Conservation (phyloP, 108 stramenopile species). For the Skeletonema potamos region DNA sequence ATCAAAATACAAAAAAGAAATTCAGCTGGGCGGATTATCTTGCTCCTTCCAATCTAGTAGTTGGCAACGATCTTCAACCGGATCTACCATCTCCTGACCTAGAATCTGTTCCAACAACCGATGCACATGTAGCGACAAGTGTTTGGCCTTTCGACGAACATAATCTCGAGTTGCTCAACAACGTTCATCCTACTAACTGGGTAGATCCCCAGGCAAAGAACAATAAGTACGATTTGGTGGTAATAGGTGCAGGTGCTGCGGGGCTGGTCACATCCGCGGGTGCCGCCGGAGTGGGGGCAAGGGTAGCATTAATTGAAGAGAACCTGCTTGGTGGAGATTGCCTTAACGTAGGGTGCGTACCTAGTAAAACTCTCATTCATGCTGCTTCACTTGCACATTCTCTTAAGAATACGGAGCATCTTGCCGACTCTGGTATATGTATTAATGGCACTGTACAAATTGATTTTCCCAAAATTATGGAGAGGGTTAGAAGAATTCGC, state of each 20-base stretch:
- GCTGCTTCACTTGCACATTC: constrained; percentile 63
- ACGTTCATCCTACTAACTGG: constrained; percentile 82
- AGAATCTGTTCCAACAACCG: constrained; percentile 44
- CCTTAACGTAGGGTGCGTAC: constrained; percentile 93
- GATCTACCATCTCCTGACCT: constrained; percentile 38
- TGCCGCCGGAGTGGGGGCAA: constrained; percentile 72
- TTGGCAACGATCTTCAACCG: constrained; percentile 32
- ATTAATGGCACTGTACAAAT: constrained; percentile 58
- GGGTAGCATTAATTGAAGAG: constrained; percentile 84
- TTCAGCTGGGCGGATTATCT: constrained; percentile 59
- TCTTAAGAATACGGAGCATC: constrained; percentile 40
- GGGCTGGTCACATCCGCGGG: constrained; percentile 79
- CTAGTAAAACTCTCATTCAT: constrained; percentile 81
- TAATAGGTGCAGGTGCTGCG: constrained; percentile 76
- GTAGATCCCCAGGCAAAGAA: constrained; percentile 48
- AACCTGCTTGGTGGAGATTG: constrained; percentile 88
- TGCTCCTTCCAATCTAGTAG: constrained; percentile 17
- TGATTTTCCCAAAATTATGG: constrained; percentile 87
- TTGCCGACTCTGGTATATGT: constrained; percentile 68
- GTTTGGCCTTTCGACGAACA: constrained; percentile 76
- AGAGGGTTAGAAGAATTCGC: constrained; percentile 75
- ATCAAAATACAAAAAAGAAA: constrained; percentile 39
- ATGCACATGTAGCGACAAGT: constrained; percentile 51
- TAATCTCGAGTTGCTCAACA: constrained; percentile 61
- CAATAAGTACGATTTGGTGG: constrained; percentile 80